A percentile compares a stretch with the other conserved stretches of the same genome.
phyloP scores from a whole-genome alignment of 2,329 filamentous ascomycete genomes.

The Coniosporium uncinatum region DNA sequence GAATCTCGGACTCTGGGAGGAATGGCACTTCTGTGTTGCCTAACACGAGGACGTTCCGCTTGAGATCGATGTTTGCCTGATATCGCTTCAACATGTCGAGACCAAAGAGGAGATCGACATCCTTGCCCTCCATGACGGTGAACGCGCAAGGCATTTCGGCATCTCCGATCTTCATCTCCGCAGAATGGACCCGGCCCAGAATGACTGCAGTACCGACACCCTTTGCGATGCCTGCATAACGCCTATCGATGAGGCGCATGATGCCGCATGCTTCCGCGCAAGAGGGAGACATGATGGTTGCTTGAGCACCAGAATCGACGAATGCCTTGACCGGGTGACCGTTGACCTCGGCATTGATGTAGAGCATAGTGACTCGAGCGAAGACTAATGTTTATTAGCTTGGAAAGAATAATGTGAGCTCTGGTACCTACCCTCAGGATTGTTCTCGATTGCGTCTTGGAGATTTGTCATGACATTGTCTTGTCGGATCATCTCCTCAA shows the following conservation, averaged over 20 bases:
- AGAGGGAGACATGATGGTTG: conserved; percentile 96
- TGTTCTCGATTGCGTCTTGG: conserved; percentile 95
- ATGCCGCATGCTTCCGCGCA: conserved; percentile 93
- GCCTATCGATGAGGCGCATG: conserved; percentile 90
- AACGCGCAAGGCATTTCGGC: conserved; percentile 91
- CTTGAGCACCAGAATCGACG: conserved; percentile 95
- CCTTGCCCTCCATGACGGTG: conserved; percentile 99
- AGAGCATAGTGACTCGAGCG: conserved; percentile 91
- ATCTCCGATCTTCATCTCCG: conserved; percentile 88
- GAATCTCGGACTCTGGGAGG: conserved; percentile 88
- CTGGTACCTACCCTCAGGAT: conserved; percentile 74
- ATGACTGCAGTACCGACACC: conserved; percentile 95
- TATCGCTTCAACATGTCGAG: conserved; percentile 97
- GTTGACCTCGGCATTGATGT: conserved; percentile 95
- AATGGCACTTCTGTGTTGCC: conserved; percentile 85
- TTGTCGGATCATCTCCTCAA: conserved; percentile 96
- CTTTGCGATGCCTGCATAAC: conserved; percentile 86
- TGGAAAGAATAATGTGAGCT: conserved; percentile 1
- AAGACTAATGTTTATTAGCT: too few species aligned
- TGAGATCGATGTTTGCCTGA: conserved; percentile 85
- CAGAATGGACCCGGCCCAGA: conserved; percentile 90
- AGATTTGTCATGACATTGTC: conserved; percentile 93
- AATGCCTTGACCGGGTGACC: conserved; percentile 89
- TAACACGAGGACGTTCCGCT: conserved; percentile 49
- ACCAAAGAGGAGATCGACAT: conserved; percentile 88